Evolutionary conservation across 257 asterid species (phyloP).

Genomic region (Perilla frutescens): DNA sequence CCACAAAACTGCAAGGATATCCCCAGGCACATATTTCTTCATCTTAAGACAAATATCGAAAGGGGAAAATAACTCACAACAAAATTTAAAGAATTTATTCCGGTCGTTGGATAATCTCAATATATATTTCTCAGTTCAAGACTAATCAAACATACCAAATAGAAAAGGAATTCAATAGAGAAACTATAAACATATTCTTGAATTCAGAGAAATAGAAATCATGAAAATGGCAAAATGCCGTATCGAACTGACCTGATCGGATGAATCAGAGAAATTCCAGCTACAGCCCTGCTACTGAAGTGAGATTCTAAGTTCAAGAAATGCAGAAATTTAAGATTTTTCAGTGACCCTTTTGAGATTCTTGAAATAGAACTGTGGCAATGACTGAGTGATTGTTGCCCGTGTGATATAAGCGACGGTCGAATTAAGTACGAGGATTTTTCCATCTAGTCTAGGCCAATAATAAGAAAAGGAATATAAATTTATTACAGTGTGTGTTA

Average conservation of each 20-base stretch:
- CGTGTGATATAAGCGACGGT: neutral
- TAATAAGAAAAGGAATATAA: neutral
- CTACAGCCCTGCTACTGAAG: constrained; percentile 14
- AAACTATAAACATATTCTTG: neutral
- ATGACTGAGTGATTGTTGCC: constrained; percentile 17
- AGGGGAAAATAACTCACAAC: neutral
- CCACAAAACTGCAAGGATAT: constrained; percentile 17
- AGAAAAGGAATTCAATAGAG: neutral
- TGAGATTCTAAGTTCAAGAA: constrained; percentile 28
- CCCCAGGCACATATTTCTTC: neutral
- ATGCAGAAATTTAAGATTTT: constrained; percentile 33
- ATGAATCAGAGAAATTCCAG: constrained; percentile 25
- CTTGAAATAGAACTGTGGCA: constrained; percentile 28
- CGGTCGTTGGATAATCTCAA: neutral
- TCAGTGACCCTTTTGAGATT: constrained; percentile 44
- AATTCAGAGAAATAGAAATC: neutral
- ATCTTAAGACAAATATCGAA: neutral
- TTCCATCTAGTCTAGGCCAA: constrained; percentile 38
- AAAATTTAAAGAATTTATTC: constrained; percentile 8
- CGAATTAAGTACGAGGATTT: constrained; percentile 23
- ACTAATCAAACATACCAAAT: constrained; percentile 4
- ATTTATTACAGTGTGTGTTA: neutral
- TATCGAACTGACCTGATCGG: constrained; percentile 57
- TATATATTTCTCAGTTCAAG: neutral
- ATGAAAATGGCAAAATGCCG: neutral